Conservation (phyloP, 306 rosid genomes). For the Cicer pinnatifidum region DNA sequence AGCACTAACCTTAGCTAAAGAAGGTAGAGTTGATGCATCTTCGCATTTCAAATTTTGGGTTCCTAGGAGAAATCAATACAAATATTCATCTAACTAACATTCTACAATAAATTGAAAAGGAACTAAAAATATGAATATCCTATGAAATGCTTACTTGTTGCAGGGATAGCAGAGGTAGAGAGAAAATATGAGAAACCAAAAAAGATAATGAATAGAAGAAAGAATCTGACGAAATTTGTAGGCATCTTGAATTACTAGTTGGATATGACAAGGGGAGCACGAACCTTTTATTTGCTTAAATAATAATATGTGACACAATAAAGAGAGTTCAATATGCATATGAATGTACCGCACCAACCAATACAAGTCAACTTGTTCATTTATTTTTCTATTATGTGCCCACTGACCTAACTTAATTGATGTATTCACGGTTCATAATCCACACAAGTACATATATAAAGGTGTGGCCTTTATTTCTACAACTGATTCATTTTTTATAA, state of each 20-base stretch:
- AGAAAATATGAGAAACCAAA: slow-evolving; percentile 37
- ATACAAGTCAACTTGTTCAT: slow-evolving; percentile 51
- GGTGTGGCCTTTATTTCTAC: not conserved
- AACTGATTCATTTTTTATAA: too few species aligned
- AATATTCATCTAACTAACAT: not conserved
- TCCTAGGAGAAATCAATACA: slow-evolving; percentile 40
- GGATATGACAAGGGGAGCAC: slow-evolving; percentile 25
- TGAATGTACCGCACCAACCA: slow-evolving; percentile 3
- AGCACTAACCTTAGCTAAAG: slow-evolving; percentile 47
- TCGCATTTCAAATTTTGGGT: slow-evolving; percentile 39
- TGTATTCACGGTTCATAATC: slow-evolving; percentile 31
- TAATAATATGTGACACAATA: slow-evolving; percentile 35
- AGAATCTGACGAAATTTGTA: slow-evolving; percentile 2
- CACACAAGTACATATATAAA: slow-evolving; percentile 4
- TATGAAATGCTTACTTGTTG: slow-evolving; percentile 45
- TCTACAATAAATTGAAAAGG: not conserved
- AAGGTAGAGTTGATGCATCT: slow-evolving; percentile 32
- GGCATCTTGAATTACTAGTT: slow-evolving; percentile 44
- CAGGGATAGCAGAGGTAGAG: slow-evolving; percentile 46
- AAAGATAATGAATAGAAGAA: slow-evolving; percentile 25
- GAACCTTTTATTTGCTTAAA: slow-evolving; percentile 39
- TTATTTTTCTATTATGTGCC: slow-evolving; percentile 33
- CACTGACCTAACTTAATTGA: slow-evolving; percentile 43
- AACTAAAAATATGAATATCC: not conserved
- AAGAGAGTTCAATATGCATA: slow-evolving; percentile 7